Evolutionary conservation across 73 alveolate genomes (phyloP).

Genomic region (Uronychia binucleata): DNA sequence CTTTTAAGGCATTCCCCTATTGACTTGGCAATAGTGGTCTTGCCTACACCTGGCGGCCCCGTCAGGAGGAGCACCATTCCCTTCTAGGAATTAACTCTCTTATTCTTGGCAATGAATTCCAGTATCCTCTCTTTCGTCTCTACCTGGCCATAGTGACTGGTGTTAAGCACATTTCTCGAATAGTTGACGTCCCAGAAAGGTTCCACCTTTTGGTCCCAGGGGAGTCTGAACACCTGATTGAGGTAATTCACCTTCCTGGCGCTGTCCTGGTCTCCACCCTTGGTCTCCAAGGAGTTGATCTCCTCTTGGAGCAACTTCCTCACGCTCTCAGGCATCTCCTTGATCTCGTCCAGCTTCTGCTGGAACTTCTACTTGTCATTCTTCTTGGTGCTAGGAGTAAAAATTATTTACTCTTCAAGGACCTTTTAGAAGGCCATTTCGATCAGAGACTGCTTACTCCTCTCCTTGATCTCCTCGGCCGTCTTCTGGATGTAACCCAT

Average conservation of each 20-base stretch:
- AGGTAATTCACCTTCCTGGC: constrained; percentile 59
- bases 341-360: constrained; percentile 39
- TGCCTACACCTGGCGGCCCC: constrained; percentile 93
- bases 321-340: constrained; percentile 41
- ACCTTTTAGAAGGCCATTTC: constrained; percentile 60
- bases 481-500: constrained; percentile 49
- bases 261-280: constrained; percentile 43
- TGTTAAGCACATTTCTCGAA: constrained; percentile 61
- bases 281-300: constrained; percentile 44
- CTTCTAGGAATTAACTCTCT: constrained; percentile 67
- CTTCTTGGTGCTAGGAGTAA: constrained; percentile 8
- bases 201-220: constrained; percentile 75
- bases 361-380: constrained; percentile 43
- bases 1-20: constrained; percentile 79
- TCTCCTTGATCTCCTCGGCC: constrained; percentile 66
- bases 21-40: constrained; percentile 79
- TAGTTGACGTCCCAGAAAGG: constrained; percentile 81
- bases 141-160: constrained; percentile 68
- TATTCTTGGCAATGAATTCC: constrained; percentile 82
- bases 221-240: constrained; percentile 80
- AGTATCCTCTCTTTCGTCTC: constrained; percentile 81
- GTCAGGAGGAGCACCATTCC: constrained; percentile 80
- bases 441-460: constrained; percentile 48
- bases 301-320: constrained; percentile 59
- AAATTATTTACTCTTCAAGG: constrained; percentile 24